Evolutionary conservation across 768 basidiomycete genomes (phyloP).

Genomic region (Termitomyces eurrhizus): DNA sequence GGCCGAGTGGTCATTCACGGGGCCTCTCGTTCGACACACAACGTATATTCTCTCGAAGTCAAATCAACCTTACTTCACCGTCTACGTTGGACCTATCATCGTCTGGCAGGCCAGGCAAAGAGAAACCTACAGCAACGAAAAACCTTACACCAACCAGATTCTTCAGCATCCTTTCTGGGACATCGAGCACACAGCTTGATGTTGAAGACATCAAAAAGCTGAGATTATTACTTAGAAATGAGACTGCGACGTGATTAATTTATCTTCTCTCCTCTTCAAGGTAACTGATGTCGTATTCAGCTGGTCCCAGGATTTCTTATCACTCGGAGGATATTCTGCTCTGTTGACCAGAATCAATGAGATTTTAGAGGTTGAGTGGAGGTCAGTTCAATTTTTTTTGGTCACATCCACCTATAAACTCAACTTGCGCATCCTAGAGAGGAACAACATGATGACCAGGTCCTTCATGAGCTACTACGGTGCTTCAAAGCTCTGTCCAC

Average conservation of each 20-base stretch:
- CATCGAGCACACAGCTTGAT: conserved; percentile 76
- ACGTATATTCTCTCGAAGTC: conserved; percentile 49
- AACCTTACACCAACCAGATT: conserved; percentile 62
- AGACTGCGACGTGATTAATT: conserved; percentile 68
- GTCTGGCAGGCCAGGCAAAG: conserved; percentile 42
- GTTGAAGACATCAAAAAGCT: conserved; percentile 86
- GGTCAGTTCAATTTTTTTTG: conserved; percentile 43
- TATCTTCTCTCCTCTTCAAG: neutral
- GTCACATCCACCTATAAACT: neutral
- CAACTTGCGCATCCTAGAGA: conserved; percentile 53
- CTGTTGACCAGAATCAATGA: conserved; percentile 84
- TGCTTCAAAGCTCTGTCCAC: conserved; percentile 95
- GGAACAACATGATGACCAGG: conserved; percentile 96
- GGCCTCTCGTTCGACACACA: conserved; percentile 58
- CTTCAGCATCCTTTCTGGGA: conserved; percentile 60
- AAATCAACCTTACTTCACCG: conserved; percentile 41
- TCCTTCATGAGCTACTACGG: conserved; percentile 86
- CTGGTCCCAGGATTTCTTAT: conserved; percentile 88
- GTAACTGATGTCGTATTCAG: conserved; percentile 31
- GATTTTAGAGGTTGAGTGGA: conserved; percentile 94
- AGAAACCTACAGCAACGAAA: conserved; percentile 44
- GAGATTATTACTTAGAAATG: conserved; percentile 82
- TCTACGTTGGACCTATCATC: conserved; percentile 41
- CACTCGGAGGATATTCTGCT: conserved; percentile 80
- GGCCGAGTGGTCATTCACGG: conserved; percentile 47